A percentile compares a stretch with the other conserved stretches of the same genome.
These are phyloP conservation scores for Trametes cinnabarina DNA, from an alignment of 768 basidiomycete genomes.

Conservation along the genomic window DNA sequence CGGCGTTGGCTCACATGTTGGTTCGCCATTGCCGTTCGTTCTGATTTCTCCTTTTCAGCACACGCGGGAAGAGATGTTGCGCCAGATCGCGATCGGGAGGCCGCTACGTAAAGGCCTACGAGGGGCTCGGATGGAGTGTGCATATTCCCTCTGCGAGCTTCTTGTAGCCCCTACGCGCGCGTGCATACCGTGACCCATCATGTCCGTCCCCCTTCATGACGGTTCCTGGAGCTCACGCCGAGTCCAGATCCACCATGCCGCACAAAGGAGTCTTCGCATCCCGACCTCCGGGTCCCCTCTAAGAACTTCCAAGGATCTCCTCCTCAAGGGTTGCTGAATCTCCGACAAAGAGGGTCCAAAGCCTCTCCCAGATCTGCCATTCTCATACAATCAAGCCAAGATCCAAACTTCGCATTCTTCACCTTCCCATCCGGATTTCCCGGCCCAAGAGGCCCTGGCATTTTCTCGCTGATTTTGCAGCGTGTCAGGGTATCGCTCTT, in stretches of 20 bases:
- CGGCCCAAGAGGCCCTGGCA: slow-evolving; percentile 10
- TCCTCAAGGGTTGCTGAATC: slow-evolving; percentile 17
- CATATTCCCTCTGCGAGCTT: slow-evolving; percentile 13
- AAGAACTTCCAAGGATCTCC: slow-evolving; percentile 21
- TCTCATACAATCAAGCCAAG: slow-evolving; percentile 12
- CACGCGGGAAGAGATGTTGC: slow-evolving; percentile 2
- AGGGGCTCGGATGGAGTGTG: slow-evolving; percentile 12
- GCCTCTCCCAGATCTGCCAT: slow-evolving; percentile 25
- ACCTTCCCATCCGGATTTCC: slow-evolving; percentile 13
- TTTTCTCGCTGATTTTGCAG: slow-evolving; percentile 15
- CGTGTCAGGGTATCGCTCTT: slow-evolving; percentile 11
- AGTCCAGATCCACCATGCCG: slow-evolving; percentile 18
- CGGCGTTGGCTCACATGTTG: slow-evolving; percentile 7
- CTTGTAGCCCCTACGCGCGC: slow-evolving; percentile 10
- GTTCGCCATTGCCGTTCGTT: slow-evolving; percentile 6
- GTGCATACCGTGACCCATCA: slow-evolving; percentile 13
- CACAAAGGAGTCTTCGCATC: slow-evolving; percentile 16
- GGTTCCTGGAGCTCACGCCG: slow-evolving; percentile 21
- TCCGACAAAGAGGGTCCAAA: slow-evolving; percentile 31
- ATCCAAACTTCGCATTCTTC: background rate
- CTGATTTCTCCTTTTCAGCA: slow-evolving; percentile 5
- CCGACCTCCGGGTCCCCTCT: slow-evolving; percentile 16
- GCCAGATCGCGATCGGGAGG: slow-evolving; percentile 4
- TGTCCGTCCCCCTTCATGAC: slow-evolving; percentile 16
- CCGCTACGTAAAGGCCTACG: slow-evolving; percentile 14